Conservation (phyloP, 2,329 filamentous ascomycete species). For the Aspergillus sp. region DNA sequence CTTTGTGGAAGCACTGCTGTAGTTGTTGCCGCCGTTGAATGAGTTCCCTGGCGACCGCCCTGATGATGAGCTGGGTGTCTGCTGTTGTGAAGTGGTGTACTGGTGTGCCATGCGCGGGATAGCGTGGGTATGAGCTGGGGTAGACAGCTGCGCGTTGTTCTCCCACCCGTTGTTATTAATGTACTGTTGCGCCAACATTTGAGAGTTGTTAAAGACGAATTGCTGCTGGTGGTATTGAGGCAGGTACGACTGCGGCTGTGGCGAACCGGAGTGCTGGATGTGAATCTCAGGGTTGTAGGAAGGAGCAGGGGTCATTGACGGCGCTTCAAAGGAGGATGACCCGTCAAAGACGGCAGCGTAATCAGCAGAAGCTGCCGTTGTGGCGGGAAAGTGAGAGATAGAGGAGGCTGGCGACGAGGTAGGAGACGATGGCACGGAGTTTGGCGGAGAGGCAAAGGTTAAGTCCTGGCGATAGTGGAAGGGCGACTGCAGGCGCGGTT, state of each 20-base stretch:
- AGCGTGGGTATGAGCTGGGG: slow-evolving; percentile 33
- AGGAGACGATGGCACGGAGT: slow-evolving; percentile 37
- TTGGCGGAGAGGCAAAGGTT: slow-evolving; percentile 37
- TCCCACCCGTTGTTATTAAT: slow-evolving; percentile 37
- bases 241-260: slow-evolving; percentile 31
- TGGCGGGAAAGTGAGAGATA: slow-evolving; percentile 29
- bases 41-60: slow-evolving; percentile 43
- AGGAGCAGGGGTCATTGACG: slow-evolving; percentile 41
- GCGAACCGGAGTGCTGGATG: slow-evolving; percentile 32
- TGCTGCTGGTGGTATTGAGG: slow-evolving; percentile 30
- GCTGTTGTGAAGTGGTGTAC: slow-evolving; percentile 33
- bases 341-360: slow-evolving; percentile 27
- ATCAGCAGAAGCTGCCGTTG: slow-evolving; percentile 25
- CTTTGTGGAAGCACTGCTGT: slow-evolving; percentile 47
- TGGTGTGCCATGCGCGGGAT: slow-evolving; percentile 18
- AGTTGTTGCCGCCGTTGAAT: slow-evolving; percentile 35
- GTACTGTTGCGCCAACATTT: slow-evolving; percentile 44
- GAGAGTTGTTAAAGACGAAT: slow-evolving; percentile 26
- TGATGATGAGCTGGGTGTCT: slow-evolving; percentile 45
- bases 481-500: slow-evolving; percentile 31
- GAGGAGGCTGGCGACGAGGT: slow-evolving; percentile 35
- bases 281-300: slow-evolving; percentile 41
- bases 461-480: slow-evolving; percentile 32
- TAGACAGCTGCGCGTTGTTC: slow-evolving; percentile 36
- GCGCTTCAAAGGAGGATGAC: slow-evolving; percentile 33